Evolutionary conservation across 257 asterid genomes (phyloP), one percentile per base, ranked within the genome.

Genomic region (Solanum dulcamara): DNA sequence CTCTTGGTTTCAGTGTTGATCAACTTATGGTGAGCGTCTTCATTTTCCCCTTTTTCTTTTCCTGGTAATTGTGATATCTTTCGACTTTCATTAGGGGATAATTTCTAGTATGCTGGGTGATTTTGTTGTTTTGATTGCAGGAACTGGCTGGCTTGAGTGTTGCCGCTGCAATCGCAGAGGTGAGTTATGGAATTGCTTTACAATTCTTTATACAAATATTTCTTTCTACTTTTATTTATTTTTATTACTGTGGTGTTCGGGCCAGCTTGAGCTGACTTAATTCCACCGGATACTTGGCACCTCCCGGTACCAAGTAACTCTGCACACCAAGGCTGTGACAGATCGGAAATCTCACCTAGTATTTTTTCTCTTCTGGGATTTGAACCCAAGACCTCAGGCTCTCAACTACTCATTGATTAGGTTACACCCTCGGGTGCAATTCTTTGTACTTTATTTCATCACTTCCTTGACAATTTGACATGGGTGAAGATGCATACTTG

Each of bases 71-170:
- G 44, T 67, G 38, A 67, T 66, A 66, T 38, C 3, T 38, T n/a
- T 59, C 3, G 9, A 15, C 7, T 75, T 67, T 18, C 4, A 5
- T 40, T 57, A 10, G 7, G 59, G 28, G 14, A n/a, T 59, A 7
- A 1, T 67, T 32, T 67, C 24, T 67, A 8, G 6, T 66, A 15
- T 32, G 75, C 13, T 66, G 42, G 75, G 80, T 33, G 77, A 32
- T 10, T 74, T 85, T 33, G 85, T 46, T 80, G 82, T 71, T 71
- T 46, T 88, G 48, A 60, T 85, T 88, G 86, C 89, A 97, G 98
- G 99, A 97, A 87, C 91, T 97, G 93, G 99, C 98, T 91, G 99
- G 99, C 81, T 87, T 97, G 93, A 97, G 99, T 77, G 99, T 97
- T 84, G 98, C 99, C 51, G 68, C 95, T 85, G 93, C 98, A 48